Base-by-base conservation (phyloP, 2,329 filamentous ascomycete genomes). In the Ophiostoma tasmaniense region DNA sequence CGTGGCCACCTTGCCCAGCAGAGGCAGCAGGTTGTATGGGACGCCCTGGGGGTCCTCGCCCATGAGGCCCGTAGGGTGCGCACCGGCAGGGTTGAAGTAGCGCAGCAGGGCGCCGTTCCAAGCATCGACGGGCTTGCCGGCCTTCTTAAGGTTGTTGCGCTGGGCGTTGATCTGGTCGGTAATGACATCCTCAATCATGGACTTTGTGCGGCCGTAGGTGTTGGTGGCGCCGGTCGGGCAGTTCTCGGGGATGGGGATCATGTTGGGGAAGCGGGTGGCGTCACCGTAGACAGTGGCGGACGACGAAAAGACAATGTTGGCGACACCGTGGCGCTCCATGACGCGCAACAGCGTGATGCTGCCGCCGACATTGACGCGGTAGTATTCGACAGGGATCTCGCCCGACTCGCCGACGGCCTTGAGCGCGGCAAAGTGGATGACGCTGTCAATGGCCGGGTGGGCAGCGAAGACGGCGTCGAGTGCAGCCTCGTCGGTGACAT, bases 231-330 rank as follows among this genome's bases (percentile, higher is more conserved):
- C 94, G 72, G 96, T 92, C 71, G 96, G 95, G 85, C 95, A 99
- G 80, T 91, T 84, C 82, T 99, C 95, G 67, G 95, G 95, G 76
- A 99, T 99, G 73, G 95, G 95, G 73, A 99, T 99, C 95, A 99
- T 99, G 85, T 96, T 90, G 74, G 90, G 89, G 81, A 97, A 92
- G 77, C 93, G 91, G 64, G 95, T 98, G 68, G 94, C 95, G 80
- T 99, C 96, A 77, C 95, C 95, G 80, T 99, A 99, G 74, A 99
- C 95, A 74, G 96, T 99, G 42, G 95, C 95, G 1, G 93, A 97
- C 72, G 93, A 97, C 71, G 94, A 98, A 83, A 99, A 99, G 80
- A 99, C 95, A 76, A 99, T 95, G 84, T 97, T 98, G 81, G 87
- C 87, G 74, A 99, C 93, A 80, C 94, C 90, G 84, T 97, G 88